Percentiles rank a stretch among this genome's conserved stretches.
Evolutionary conservation across 768 basidiomycete genomes (phyloP).

Genomic region (Hypsizygus marmoreus): DNA sequence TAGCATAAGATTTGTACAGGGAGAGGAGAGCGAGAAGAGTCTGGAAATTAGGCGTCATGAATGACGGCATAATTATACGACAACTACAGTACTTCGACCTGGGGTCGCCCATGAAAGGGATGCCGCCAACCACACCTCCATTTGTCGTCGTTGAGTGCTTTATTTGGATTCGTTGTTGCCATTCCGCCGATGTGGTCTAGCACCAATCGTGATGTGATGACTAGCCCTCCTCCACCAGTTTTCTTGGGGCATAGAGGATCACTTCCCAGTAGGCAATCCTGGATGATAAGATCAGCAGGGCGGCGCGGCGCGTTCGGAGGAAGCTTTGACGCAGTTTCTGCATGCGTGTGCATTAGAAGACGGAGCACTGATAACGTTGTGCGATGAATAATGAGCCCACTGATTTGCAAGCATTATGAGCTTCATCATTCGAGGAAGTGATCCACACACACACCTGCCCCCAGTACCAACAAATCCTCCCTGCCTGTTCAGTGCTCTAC

Average conservation of each 20-base stretch:
- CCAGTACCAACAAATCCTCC: constrained; percentile 45
- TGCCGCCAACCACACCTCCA: constrained; percentile 50
- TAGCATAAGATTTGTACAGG: too few species aligned
- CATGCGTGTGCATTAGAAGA: constrained; percentile 31
- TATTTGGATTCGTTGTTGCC: constrained; percentile 34
- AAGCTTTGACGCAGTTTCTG: constrained; percentile 27
- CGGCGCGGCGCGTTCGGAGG: constrained; percentile 28
- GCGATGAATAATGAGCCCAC: constrained; percentile 43
- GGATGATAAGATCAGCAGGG: constrained; percentile 40
- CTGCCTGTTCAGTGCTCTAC: constrained; percentile 21
- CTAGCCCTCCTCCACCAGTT: constrained; percentile 25
- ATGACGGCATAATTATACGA: constrained; percentile 18
- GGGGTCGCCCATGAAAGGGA: constrained; percentile 40
- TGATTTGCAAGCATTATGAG: constrained; percentile 14
- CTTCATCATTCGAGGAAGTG: neutral
- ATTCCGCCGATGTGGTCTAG: constrained; percentile 44
- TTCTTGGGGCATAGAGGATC: constrained; percentile 38
- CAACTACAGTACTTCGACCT: constrained; percentile 38
- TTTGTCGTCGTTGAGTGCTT: constrained; percentile 31
- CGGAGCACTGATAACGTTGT: constrained; percentile 35
- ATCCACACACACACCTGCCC: constrained; percentile 32
- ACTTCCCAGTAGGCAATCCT: constrained; percentile 42
- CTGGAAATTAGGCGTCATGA: neutral
- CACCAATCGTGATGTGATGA: constrained; percentile 42
- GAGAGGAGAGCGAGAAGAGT: too few species aligned